A percentile compares a stretch with the other conserved stretches of the same genome.
Conservation (phyloP, 306 rosid genomes). For the Glycine latifolia region DNA sequence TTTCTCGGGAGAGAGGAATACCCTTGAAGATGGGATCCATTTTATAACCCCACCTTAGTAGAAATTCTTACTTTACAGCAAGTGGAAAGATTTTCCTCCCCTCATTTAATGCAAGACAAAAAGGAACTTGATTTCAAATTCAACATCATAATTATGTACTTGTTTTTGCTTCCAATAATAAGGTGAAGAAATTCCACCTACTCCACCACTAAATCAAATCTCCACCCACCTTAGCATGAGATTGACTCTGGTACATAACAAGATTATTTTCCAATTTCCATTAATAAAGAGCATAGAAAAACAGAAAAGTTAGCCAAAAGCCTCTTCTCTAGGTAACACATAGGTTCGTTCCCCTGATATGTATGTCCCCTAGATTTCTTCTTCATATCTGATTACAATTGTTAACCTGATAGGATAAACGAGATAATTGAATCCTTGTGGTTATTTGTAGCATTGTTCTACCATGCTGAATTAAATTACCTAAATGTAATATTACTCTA, state of each 20-base stretch:
- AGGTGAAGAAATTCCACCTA: constrained; percentile 6
- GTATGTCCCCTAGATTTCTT: not conserved
- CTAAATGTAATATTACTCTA: too few relatives aligned
- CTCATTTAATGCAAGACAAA: constrained; percentile 17
- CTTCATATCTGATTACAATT: not conserved
- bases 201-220: not conserved
- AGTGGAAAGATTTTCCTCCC: not conserved
- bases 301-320: not conserved
- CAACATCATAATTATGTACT: constrained; percentile 21
- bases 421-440: constrained; percentile 4
- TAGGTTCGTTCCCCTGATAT: not conserved
- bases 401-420: not conserved
- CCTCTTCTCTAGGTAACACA: constrained; percentile 17
- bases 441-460: not conserved
- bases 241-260: not conserved
- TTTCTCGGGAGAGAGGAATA: not conserved
- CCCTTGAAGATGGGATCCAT: constrained; percentile 7
- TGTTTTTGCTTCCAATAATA: not conserved
- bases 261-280: constrained; percentile 16
- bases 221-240: not conserved
- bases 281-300: not conserved
- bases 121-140: not conserved
- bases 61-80: not conserved
- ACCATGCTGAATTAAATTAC: not conserved
- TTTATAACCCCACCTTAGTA: not conserved